Evolutionary conservation across 73 alveolate genomes (phyloP).

Genomic region (Effrenium voratum): DNA sequence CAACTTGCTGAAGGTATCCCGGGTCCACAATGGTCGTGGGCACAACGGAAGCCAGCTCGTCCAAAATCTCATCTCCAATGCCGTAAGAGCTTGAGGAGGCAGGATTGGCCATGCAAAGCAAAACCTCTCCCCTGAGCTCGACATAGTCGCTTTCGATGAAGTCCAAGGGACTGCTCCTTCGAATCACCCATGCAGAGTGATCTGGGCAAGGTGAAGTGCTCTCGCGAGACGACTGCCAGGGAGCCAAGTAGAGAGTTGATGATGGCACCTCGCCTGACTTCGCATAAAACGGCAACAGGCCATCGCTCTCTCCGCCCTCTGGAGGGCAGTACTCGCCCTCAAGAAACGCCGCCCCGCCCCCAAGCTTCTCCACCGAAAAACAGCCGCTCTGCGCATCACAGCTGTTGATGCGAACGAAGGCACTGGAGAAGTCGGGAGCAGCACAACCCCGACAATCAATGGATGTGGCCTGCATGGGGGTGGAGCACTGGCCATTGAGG

Average conservation of each 20-base stretch:
- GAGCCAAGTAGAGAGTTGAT: constrained; percentile 18
- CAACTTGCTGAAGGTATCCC: background rate
- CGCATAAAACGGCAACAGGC: too few species aligned
- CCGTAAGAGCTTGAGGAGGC: background rate
- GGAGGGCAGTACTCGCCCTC: constrained; percentile 44
- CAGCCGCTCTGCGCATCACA: constrained; percentile 16
- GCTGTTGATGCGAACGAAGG: constrained; percentile 4
- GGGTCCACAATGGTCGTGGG: constrained; percentile 8
- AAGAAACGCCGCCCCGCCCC: constrained; percentile 29
- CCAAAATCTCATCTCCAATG: constrained; percentile 13
- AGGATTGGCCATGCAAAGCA: background rate
- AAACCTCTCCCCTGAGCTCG: constrained; percentile 16
- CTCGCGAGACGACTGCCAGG: constrained; percentile 18
- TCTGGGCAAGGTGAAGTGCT: background rate
- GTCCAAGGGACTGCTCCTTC: background rate
- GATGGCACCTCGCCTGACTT: constrained; percentile 29
- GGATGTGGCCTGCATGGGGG: background rate
- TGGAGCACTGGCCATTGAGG: background rate
- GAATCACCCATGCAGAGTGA: constrained; percentile 15
- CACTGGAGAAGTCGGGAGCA: constrained; percentile 7
- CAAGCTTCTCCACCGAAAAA: background rate
- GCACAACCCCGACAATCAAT: background rate
- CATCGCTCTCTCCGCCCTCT: too few species aligned
- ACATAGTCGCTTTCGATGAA: background rate
- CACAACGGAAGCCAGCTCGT: background rate